A percentile compares a stretch with the other conserved stretches of the same genome.
Evolutionary conservation across 192 early-diverging fungal species (phyloP).

Genomic region (Rhizophlyctis rosea): DNA sequence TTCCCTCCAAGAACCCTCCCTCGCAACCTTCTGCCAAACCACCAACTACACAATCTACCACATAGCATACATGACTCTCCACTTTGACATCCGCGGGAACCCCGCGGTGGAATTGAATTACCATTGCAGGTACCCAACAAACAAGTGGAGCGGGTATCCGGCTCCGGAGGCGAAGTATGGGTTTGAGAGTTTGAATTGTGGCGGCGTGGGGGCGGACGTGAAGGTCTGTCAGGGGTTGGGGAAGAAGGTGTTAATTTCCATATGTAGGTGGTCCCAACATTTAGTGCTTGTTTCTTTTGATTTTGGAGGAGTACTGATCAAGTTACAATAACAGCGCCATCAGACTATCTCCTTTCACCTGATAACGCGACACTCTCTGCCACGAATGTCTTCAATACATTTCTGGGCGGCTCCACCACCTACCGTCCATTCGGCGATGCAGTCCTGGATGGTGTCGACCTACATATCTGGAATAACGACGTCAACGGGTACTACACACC

Average conservation of each 20-base stretch:
- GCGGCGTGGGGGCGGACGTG: constrained; percentile 64
- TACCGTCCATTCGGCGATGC: constrained; percentile 67
- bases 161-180: constrained; percentile 49
- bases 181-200: constrained; percentile 66
- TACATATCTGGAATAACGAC: constrained; percentile 40
- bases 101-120: constrained; percentile 69
- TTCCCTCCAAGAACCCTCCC: constrained; percentile 20
- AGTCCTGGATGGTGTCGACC: constrained; percentile 62
- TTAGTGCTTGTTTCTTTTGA: neutral
- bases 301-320: neutral
- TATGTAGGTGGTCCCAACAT: constrained; percentile 47
- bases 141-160: constrained; percentile 29
- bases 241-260: constrained; percentile 68
- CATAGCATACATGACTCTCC: constrained; percentile 50
- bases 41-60: constrained; percentile 30
- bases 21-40: constrained; percentile 27
- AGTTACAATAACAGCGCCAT: constrained; percentile 1
- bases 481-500: constrained; percentile 9
- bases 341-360: neutral
- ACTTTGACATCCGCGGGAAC: constrained; percentile 50
- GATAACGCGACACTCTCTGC: constrained; percentile 40
- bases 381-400: constrained; percentile 70
- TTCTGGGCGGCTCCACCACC: constrained; percentile 60
- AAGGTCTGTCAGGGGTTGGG: constrained; percentile 68
- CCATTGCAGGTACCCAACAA: constrained; percentile 50